Base-by-base conservation (phyloP, 805 yeast species). In the Clavispora santaluciae region DNA sequence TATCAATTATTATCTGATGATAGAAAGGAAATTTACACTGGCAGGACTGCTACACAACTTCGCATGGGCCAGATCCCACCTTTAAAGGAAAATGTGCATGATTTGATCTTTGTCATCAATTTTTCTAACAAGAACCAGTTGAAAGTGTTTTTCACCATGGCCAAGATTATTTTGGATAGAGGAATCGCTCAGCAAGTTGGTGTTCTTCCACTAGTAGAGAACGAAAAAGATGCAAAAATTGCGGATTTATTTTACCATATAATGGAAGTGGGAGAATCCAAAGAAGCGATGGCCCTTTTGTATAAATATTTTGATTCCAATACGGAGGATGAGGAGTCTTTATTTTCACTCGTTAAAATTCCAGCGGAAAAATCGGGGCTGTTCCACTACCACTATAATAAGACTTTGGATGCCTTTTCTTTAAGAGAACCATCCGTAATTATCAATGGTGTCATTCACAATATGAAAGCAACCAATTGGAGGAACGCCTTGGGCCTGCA, bases 151-250 rank as follows among this genome's bases (percentile, higher is more conserved):
- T 60, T 74, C 15, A 66, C 81, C 7, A 65, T 79, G 24, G 52
- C 82, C 2, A 68, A 71, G 20, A 59, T 75, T 2, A 64, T 79
- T 2, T 53, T 79, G n/a, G 67, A 72, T 10, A 73, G 76, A 33
- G 78, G 79, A 1, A 70, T 85, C 13, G 86, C 96, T 0, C 84
- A 89, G 48, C 83, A 90, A 59, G 55, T 91, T 38, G 99, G 97
- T 6, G 46, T 91, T 3, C 66, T 91, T n/a, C 95, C 98, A 0
- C 43, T 84, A 2, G 54, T 61, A 7, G 60, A 56, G 1, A 51
- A 48, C 5, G 63, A 60, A 9, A 38, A 47, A 17, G 72, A 66
- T 40, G 47, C 52, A 6, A 30, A 35, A 6, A 33, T 68, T 13
- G 66, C 71, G 1, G 51, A 63, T 34, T 47, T 41, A 38, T 64